Conservation (phyloP, 106 monocot species). For the Phalaenopsis equestris region DNA sequence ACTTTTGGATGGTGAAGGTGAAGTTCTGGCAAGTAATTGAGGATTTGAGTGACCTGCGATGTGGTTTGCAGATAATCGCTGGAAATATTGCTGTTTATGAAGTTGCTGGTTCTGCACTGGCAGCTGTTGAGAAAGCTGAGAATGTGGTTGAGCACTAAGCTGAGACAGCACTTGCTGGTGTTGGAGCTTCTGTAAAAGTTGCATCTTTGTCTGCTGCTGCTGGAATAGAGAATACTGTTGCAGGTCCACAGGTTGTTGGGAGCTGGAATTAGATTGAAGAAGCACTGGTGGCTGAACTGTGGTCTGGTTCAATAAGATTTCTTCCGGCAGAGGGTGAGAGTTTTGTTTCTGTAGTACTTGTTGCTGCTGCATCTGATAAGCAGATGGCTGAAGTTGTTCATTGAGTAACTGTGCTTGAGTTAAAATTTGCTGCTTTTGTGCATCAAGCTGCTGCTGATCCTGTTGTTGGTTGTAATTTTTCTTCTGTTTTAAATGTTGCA, state of each 20-base stretch:
- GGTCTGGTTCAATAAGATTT: conserved; percentile 6
- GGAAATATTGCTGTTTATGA: conserved; percentile 7
- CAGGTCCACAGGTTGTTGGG: conserved; percentile 40
- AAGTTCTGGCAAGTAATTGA: conserved; percentile 29
- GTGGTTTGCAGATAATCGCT: conserved; percentile 14
- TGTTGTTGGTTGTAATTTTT: conserved; percentile 29
- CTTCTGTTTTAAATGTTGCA: conserved; percentile 15
- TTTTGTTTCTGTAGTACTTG: conserved; percentile 23
- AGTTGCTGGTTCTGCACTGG: conserved; percentile 6
- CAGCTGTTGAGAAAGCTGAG: conserved; percentile 34
- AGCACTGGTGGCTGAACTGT: conserved; percentile 22
- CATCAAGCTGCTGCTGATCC: conserved; percentile 12
- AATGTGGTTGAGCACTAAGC: conserved; percentile 37
- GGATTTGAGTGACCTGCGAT: conserved; percentile 14
- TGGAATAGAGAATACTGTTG: conserved; percentile 24
- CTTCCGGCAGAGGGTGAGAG: conserved; percentile 17
- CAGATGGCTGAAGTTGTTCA: conserved; percentile 16
- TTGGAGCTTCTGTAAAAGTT: conserved; percentile 71
- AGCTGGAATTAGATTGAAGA: conserved; percentile 24
- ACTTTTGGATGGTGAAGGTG: conserved; percentile 14
- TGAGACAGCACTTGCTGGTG: conserved; percentile 73
- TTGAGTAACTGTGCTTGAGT: conserved; percentile 26
- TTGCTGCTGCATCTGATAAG: conserved; percentile 24
- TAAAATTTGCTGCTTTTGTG: conserved; percentile 20
- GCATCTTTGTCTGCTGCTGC: conserved; percentile 52